phyloP scores from a whole-genome alignment of 83 land plant species.

The Picea mariana region DNA sequence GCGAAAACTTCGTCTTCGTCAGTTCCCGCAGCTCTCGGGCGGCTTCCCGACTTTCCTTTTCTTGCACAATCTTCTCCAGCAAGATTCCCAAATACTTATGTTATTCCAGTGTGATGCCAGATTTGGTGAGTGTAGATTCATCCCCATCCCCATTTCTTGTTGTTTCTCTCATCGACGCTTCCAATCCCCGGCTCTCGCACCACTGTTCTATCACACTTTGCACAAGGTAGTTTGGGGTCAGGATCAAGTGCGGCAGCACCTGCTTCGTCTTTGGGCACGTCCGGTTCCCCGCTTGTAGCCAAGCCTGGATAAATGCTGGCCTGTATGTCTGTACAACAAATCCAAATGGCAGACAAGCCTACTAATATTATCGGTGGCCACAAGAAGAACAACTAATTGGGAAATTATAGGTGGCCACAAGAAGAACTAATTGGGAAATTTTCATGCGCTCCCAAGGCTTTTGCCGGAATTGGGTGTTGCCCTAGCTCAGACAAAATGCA shows the following conservation, averaged over 20 bases:
- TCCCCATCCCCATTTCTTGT: constrained; percentile 22
- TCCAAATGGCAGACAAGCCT: background rate
- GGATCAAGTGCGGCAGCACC: constrained; percentile 61
- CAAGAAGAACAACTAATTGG: too few relatives aligned
- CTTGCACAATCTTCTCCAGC: constrained; percentile 42
- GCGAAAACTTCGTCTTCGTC: constrained; percentile 49
- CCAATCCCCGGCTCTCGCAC: constrained; percentile 54
- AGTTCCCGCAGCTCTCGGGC: too few relatives aligned
- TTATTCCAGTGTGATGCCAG: constrained; percentile 28
- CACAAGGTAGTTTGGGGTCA: constrained; percentile 70
- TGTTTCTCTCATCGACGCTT: constrained; percentile 11
- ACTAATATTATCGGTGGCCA: too few relatives aligned
- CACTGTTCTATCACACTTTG: constrained; percentile 63
- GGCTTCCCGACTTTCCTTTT: background rate
- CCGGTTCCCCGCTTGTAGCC: constrained; percentile 68
- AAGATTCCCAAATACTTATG: constrained; percentile 33
- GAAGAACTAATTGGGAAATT: too few relatives aligned
- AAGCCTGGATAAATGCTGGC: constrained; percentile 62
- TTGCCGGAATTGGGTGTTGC: too few relatives aligned
- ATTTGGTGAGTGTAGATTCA: background rate
- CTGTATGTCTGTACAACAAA: constrained; percentile 57
- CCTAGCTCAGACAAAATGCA: too few relatives aligned
- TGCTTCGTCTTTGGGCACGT: constrained; percentile 84
- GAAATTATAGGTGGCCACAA: too few relatives aligned
- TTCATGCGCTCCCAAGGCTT: too few relatives aligned